phyloP scores from a whole-genome alignment of 169 alveolate species.

The Plasmodium knowlesi region DNA sequence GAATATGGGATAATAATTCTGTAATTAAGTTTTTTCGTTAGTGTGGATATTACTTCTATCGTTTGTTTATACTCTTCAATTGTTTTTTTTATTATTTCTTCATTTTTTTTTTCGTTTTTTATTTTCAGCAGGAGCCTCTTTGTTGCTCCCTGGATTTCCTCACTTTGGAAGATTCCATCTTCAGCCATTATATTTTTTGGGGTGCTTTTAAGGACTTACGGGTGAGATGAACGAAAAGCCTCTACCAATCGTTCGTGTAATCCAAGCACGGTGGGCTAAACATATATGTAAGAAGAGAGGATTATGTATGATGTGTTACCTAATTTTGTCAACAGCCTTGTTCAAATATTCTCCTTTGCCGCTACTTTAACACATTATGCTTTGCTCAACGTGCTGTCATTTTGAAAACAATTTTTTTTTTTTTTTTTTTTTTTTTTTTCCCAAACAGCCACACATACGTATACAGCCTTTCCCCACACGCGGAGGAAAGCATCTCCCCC shows the following conservation, averaged over 20 bases:
- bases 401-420: neutral
- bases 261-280: neutral
- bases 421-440: neutral
- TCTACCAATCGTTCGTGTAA: neutral
- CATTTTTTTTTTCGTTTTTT: conserved; percentile 47
- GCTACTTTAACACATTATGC: neutral
- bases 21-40: conserved; percentile 46
- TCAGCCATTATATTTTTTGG: neutral
- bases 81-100: conserved; percentile 37
- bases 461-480: neutral
- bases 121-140: conserved; percentile 32
- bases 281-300: neutral
- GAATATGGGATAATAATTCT: conserved; percentile 48
- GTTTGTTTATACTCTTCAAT: conserved; percentile 52
- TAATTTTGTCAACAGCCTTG: neutral
- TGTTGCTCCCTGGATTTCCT: conserved; percentile 46
- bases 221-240: neutral
- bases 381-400: neutral
- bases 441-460: neutral
- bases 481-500: neutral
- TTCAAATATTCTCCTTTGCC: neutral
- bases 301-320: neutral
- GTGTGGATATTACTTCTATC: neutral
- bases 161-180: conserved; percentile 10
- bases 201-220: neutral